Conservation (phyloP, 495 filamentous ascomycete species). For the Aspergillus steynii region DNA sequence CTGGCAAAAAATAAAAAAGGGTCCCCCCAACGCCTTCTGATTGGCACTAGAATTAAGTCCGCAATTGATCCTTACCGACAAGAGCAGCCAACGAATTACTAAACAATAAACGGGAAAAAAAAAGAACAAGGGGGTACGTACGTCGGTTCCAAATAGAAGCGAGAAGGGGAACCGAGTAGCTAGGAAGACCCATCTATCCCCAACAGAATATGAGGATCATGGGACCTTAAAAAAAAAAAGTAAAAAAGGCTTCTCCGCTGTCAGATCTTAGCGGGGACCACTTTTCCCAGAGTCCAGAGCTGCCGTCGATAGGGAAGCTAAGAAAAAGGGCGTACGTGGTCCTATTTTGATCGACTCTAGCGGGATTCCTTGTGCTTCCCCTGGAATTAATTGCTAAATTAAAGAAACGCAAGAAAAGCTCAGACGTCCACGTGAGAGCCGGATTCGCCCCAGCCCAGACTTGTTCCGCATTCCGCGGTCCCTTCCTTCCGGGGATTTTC, state of each 20-base stretch:
- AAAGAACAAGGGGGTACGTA: background rate
- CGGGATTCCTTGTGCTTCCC: too few species aligned
- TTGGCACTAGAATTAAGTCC: background rate
- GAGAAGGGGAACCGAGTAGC: constrained; percentile 4
- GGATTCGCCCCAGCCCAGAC: constrained; percentile 15
- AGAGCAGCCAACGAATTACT: background rate
- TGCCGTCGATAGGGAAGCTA: background rate
- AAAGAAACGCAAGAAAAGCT: constrained; percentile 8
- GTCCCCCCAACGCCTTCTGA: background rate
- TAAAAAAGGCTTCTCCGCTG: constrained; percentile 16
- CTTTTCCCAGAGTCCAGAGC: background rate
- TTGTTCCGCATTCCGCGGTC: background rate
- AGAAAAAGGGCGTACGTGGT: constrained; percentile 2
- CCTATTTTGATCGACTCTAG: background rate
- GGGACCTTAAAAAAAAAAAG: constrained; percentile 27
- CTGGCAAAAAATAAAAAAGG: background rate
- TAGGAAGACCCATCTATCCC: constrained; percentile 7
- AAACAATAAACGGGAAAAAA: background rate
- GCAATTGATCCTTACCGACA: background rate
- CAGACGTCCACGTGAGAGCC: constrained; percentile 15
- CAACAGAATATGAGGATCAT: constrained; percentile 23
- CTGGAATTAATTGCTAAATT: too few species aligned
- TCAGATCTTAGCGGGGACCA: constrained; percentile 21
- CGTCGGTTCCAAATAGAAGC: background rate
- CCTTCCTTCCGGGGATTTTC: background rate